Base-by-base conservation (phyloP, 257 asterid species). In the Thymus quinquecostatus region DNA sequence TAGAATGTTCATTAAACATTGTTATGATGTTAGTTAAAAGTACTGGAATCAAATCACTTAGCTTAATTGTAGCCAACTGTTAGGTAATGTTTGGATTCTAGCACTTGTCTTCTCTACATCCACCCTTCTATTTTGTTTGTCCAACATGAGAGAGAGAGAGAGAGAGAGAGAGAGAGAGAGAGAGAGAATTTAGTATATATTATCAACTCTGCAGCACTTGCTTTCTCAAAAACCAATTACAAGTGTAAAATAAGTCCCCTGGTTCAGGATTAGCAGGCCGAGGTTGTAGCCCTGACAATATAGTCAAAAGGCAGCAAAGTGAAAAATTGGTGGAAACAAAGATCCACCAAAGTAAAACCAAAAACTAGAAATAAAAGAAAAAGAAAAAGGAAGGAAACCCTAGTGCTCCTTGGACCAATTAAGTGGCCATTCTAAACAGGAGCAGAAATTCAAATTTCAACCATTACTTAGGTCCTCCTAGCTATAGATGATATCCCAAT, bases 131-230 rank as follows among this genome's bases (percentile, higher is more conserved):
- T 71, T 75, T 70, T 74, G 70, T 47, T 21, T 29, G 38, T 38
- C 11, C 44, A n/a, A 8, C 21, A 4, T 60, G 48, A 51, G 41
- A 6, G 40, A 56, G 53, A 66, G 40, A 54, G 50, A 77, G 38
- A 48, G 45, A 59, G 34, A 40, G 27, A 5, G 30, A 28, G 4
- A 27, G 2, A 8, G 8, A 43, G 11, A 40, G 27, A 5, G 30
- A 28, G 4, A 27, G 2, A 8, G 8, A 2, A 6, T 6, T 0
- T 43, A 59, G 63, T 65, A 75, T 69, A 54, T 21, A 54, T 51
- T 33, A 76, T 77, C 90, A 87, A 87, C 92, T 74, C 91, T 81
- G 80, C 91, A 73, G 86, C 85, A 80, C 82, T 79, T 83, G 88
- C 82, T 78, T 74, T 78, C 74, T 68, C 84, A 32, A 50, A 58